A percentile compares a stretch with the other conserved stretches of the same genome.
phyloP scores from a whole-genome alignment of 1,139 yeast species.

The Kodamaea suecica region DNA sequence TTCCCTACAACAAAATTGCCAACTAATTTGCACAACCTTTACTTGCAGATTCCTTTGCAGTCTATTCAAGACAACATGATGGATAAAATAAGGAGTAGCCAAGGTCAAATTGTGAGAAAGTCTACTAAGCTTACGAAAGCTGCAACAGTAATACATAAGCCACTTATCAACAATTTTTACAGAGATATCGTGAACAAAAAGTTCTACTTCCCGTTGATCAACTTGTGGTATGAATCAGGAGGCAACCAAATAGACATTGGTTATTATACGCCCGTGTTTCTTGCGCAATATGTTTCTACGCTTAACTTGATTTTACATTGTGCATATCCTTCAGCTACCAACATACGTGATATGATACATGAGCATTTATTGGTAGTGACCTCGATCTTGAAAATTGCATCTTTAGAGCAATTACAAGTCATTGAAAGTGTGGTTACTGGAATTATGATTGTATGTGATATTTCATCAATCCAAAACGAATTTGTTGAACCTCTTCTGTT shows the following conservation, averaged over 20 bases:
- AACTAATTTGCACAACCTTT: conserved; percentile 39
- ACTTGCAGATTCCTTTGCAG: conserved; percentile 9
- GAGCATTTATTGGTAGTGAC: conserved; percentile 45
- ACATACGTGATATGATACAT: conserved; percentile 54
- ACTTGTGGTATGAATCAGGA: conserved; percentile 50
- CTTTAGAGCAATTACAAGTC: conserved; percentile 29
- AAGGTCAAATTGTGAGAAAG: conserved; percentile 49
- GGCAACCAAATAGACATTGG: conserved; percentile 44
- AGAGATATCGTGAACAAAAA: conserved; percentile 38
- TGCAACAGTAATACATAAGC: conserved; percentile 10
- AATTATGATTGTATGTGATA: conserved; percentile 44
- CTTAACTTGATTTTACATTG: conserved; percentile 54
- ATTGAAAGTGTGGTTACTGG: conserved; percentile 51
- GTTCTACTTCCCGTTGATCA: conserved; percentile 56
- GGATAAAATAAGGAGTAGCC: conserved; percentile 34
- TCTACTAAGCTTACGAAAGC: conserved; percentile 37
- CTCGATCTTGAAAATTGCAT: conserved; percentile 18
- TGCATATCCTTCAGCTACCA: conserved; percentile 52
- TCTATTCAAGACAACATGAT: conserved; percentile 34
- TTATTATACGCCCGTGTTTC: conserved; percentile 51
- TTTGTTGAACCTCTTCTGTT: conserved; percentile 30
- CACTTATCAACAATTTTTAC: conserved; percentile 35
- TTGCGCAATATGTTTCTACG: conserved; percentile 59
- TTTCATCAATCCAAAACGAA: conserved; percentile 33
- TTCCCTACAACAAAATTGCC: conserved; percentile 50